A percentile compares a stretch with the other conserved stretches of the same genome.
Conservation (phyloP, 805 yeast genomes). For the Hemisphaericaspora nanyangensis region DNA sequence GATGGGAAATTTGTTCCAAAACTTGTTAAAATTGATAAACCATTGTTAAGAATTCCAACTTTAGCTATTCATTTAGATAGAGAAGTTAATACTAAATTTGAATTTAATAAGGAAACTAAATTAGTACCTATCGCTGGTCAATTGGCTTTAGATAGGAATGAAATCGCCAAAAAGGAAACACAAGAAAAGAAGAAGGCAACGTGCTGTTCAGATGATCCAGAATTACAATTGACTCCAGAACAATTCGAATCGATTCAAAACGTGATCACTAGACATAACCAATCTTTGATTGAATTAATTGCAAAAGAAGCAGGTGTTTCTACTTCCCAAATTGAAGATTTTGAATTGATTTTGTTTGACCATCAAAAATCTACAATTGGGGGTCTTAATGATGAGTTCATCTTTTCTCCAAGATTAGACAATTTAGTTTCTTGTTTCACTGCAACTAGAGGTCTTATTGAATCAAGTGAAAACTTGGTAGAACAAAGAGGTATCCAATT, state of each 20-base stretch:
- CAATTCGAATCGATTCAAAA: constrained; percentile 63
- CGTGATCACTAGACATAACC: constrained; percentile 72
- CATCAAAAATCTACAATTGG: constrained; percentile 81
- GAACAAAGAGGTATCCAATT: constrained; percentile 60
- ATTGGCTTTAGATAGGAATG: constrained; percentile 20
- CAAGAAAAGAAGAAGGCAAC: constrained; percentile 12
- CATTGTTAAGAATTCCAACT: constrained; percentile 87
- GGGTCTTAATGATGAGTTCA: constrained; percentile 85
- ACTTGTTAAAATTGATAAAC: constrained; percentile 76
- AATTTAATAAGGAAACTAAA: constrained; percentile 85
- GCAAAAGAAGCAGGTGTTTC: constrained; percentile 59
- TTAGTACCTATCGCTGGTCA: constrained; percentile 82
- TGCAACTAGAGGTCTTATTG: constrained; percentile 67
- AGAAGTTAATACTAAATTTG: constrained; percentile 72
- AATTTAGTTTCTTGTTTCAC: constrained; percentile 85
- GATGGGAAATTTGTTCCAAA: constrained; percentile 54
- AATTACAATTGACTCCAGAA: constrained; percentile 40
- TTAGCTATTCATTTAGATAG: constrained; percentile 89
- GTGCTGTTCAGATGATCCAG: constrained; percentile 52
- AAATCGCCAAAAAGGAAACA: constrained; percentile 7
- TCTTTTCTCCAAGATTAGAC: constrained; percentile 88
- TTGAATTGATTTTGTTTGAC: constrained; percentile 83
- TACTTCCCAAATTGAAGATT: constrained; percentile 71
- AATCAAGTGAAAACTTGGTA: constrained; percentile 42
- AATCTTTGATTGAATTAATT: constrained; percentile 62